These are phyloP conservation scores for Begonia loranthoides DNA, from an alignment of 306 rosid genomes.

Conservation along the genomic window DNA sequence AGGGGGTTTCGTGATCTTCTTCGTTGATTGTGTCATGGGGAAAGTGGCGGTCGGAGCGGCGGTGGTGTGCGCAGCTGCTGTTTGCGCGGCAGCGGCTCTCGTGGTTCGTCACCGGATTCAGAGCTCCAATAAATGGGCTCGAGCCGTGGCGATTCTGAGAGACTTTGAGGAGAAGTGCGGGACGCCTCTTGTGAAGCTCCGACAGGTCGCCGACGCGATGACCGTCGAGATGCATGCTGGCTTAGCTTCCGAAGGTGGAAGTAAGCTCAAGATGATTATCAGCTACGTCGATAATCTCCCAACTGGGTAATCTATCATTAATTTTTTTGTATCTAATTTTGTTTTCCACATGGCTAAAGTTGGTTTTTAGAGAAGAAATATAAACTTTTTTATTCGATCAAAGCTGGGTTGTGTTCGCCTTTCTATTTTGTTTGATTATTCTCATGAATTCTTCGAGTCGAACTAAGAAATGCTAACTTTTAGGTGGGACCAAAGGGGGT, in stretches of 20 bases:
- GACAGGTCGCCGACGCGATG: background rate
- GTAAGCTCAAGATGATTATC: background rate
- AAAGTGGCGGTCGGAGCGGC: constrained; percentile 1
- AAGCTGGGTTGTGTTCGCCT: no score
- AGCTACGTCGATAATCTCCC: background rate
- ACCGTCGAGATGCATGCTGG: background rate
- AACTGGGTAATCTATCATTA: background rate
- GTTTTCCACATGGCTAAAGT: no score
- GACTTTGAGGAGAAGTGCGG: background rate
- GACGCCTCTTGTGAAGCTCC: background rate
- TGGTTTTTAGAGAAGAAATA: no score
- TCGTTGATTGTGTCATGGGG: background rate
- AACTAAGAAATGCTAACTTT: no score
- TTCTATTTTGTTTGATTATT: no score
- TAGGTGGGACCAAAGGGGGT: no score
- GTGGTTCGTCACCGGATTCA: background rate
- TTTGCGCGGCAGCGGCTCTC: background rate
- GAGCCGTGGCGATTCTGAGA: background rate
- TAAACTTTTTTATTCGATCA: no score
- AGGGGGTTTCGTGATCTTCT: background rate
- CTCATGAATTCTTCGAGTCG: no score
- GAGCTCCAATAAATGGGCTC: background rate
- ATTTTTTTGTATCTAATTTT: no score
- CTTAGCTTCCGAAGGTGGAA: background rate
- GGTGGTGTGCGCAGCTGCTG: background rate